These are phyloP conservation scores for Aureobasidium uvarum DNA, from an alignment of 2,329 filamentous ascomycete species.

Conservation along the genomic window DNA sequence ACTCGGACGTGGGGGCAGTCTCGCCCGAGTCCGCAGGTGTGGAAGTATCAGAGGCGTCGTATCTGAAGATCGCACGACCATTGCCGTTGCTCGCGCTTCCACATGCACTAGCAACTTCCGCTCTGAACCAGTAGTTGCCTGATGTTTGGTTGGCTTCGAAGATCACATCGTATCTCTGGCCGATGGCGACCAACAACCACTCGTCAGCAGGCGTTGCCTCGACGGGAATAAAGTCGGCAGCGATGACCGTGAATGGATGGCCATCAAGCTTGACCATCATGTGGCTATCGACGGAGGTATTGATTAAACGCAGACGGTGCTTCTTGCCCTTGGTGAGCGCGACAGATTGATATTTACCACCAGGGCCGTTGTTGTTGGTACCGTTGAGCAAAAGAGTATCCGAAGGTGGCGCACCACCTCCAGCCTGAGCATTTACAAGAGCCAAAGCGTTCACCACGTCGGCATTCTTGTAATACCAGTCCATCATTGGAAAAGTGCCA, in stretches of 20 bases:
- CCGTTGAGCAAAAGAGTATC: constrained; percentile 50
- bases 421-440: constrained; percentile 35
- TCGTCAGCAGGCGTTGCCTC: constrained; percentile 29
- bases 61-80: constrained; percentile 42
- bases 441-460: constrained; percentile 36
- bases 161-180: constrained; percentile 50
- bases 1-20: constrained; percentile 33
- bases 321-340: constrained; percentile 40
- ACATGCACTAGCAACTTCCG: constrained; percentile 40
- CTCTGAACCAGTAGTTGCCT: constrained; percentile 49
- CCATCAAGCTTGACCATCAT: constrained; percentile 43
- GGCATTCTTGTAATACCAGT: constrained; percentile 37
- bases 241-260: constrained; percentile 39
- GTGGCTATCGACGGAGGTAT: constrained; percentile 46
- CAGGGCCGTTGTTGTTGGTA: constrained; percentile 42
- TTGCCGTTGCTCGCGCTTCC: constrained; percentile 37
- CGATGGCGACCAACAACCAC: constrained; percentile 44
- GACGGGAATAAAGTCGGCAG: constrained; percentile 42
- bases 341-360: constrained; percentile 32
- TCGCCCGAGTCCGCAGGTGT: constrained; percentile 32
- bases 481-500: constrained; percentile 35
- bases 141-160: constrained; percentile 47
- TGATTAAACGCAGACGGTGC: constrained; percentile 48
- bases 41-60: constrained; percentile 31
- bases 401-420: constrained; percentile 36